Base-by-base conservation (phyloP, 2,329 filamentous ascomycete genomes). In the Phyllachora maydis region DNA sequence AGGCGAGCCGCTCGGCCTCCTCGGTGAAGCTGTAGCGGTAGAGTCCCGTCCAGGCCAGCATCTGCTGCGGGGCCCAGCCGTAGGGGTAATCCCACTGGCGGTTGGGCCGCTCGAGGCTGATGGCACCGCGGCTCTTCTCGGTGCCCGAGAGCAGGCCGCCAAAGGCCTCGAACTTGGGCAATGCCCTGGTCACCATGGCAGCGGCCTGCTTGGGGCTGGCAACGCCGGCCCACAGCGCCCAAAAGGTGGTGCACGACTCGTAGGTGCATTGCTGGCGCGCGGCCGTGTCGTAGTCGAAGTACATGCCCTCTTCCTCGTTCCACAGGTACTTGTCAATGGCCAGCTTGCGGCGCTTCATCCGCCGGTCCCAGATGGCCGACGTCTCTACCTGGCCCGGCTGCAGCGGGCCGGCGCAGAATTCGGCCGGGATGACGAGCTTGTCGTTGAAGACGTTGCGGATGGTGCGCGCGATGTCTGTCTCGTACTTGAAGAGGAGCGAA, bases 41-140 rank as follows among this genome's bases (percentile, higher is more conserved):
- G 28, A 98, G 56, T 3, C 83, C 88, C 1, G 79, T 83, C 88
- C 88, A 98, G 1, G 88, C 85, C 19, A 98, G 66, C 54, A 98
- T 95, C 54, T 98, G 88, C 56, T 98, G 88, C 16, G 88, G 88
- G 26, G 88, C 88, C 88, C 88, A 98, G 29, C 88, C 88, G 42
- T 88, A 95, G 1, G 88, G 88, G 44, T 82, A 95, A 45, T 98
- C 88, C 88, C 88, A 98, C 45, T 98, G 88, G 36, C 88, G 70
- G 46, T 93, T 95, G 6, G 88, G 88, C 22, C 85, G 65, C 36
- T 83, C 67, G 18, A 93, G 49, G 8, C 76, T 71, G 30, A 92
- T 56, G 16, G 59, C 54, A 19, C 88, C 88, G 21, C 88, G 76
- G 26, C 81, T 92, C 46, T 82, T 67, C 42, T 92, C 71, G 0